phyloP scores from a whole-genome alignment of 495 filamentous ascomycete species.

The Peziza echinospora region DNA sequence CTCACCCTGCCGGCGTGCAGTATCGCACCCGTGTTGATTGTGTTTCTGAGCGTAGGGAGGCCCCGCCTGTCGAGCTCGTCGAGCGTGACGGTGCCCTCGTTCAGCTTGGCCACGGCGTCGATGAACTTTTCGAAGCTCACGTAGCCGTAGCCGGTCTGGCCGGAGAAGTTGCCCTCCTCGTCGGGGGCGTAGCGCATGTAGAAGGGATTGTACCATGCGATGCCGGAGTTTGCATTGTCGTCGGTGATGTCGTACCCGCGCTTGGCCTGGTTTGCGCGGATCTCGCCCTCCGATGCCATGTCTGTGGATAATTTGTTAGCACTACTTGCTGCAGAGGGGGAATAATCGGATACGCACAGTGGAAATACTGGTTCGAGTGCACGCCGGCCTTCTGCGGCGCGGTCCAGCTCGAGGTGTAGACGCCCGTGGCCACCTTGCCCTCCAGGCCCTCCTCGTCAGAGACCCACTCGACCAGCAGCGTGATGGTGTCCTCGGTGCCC shows the following conservation, averaged over 20 bases:
- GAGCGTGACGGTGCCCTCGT: conserved; percentile 45
- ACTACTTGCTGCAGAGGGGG: background rate
- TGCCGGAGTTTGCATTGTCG: conserved; percentile 39
- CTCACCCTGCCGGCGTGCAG: conserved; percentile 64
- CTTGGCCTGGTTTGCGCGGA: conserved; percentile 81
- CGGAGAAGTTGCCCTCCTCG: conserved; percentile 82
- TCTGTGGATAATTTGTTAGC: conserved; percentile 23
- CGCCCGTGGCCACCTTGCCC: conserved; percentile 54
- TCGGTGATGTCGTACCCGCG: conserved; percentile 85
- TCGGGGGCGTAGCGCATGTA: conserved; percentile 95
- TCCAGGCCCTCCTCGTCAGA: conserved; percentile 35
- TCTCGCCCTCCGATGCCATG: conserved; percentile 62
- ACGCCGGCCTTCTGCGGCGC: conserved; percentile 80
- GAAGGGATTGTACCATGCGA: conserved; percentile 83
- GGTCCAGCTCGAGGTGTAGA: conserved; percentile 89
- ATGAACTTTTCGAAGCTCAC: conserved; percentile 92
- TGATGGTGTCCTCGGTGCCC: conserved; percentile 82
- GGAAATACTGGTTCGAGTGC: conserved; percentile 89
- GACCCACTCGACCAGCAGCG: conserved; percentile 68
- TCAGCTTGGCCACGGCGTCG: conserved; percentile 59
- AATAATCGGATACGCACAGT: conserved; percentile 30
- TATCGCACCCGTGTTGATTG: conserved; percentile 77
- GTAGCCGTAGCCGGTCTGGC: conserved; percentile 83
- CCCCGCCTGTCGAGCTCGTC: conserved; percentile 57
- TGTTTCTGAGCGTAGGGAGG: conserved; percentile 68